These are phyloP conservation scores for Tuber indicum DNA, from an alignment of 495 filamentous ascomycete genomes.

Conservation along the genomic window DNA sequence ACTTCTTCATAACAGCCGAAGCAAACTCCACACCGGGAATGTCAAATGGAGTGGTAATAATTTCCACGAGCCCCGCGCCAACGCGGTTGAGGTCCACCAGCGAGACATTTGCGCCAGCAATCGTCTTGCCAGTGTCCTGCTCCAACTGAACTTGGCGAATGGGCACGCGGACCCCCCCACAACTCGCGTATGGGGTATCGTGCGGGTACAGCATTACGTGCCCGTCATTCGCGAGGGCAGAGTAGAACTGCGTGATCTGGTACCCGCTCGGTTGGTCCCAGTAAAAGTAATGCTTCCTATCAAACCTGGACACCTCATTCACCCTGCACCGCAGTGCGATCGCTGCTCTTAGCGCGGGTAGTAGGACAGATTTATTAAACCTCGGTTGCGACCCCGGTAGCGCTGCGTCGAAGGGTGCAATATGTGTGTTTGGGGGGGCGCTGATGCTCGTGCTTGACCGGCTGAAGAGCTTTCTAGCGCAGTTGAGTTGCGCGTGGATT, in stretches of 20 bases:
- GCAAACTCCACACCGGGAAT: constrained; percentile 56
- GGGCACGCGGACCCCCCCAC: constrained; percentile 59
- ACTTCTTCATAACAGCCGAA: constrained; percentile 77
- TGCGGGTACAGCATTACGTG: constrained; percentile 60
- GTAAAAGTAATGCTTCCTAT: constrained; percentile 98
- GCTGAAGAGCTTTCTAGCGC: constrained; percentile 77
- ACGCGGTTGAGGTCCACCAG: constrained; percentile 93
- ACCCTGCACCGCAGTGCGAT: constrained; percentile 75
- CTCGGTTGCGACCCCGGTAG: constrained; percentile 78
- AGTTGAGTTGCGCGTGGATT: constrained; percentile 94
- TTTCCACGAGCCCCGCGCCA: constrained; percentile 83
- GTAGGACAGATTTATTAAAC: constrained; percentile 74
- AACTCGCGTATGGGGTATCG: constrained; percentile 58
- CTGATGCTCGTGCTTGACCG: constrained; percentile 63
- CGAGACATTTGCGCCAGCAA: constrained; percentile 62
- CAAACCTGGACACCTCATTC: constrained; percentile 69
- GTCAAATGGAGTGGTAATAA: constrained; percentile 71
- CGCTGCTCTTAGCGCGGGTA: constrained; percentile 85
- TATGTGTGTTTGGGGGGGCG: constrained; percentile 71
- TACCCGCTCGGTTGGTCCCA: constrained; percentile 95
- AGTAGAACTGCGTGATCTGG: constrained; percentile 94
- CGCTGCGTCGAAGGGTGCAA: constrained; percentile 81
- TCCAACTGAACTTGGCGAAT: constrained; percentile 95
- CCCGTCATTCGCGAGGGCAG: constrained; percentile 78
- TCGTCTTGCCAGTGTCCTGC: constrained; percentile 94